Conservation (phyloP, 805 yeast genomes). For the Priceomyces carsonii region DNA sequence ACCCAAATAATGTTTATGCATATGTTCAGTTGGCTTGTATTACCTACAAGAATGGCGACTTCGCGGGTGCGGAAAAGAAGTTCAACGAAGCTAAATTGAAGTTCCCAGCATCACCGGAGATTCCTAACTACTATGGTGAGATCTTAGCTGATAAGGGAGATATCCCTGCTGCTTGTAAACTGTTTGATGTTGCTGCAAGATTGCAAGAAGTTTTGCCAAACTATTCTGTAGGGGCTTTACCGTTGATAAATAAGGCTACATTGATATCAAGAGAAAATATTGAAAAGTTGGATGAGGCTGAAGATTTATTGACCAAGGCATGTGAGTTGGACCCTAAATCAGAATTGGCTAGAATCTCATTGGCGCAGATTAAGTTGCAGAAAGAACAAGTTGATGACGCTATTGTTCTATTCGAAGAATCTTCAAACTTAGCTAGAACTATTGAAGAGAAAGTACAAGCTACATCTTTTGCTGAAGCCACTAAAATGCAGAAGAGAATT, state of each 20-base stretch:
- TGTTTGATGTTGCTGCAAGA: slow-evolving; percentile 83
- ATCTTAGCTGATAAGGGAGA: slow-evolving; percentile 82
- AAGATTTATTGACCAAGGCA: slow-evolving; percentile 69
- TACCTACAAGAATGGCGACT: slow-evolving; percentile 73
- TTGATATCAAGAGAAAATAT: slow-evolving; percentile 58
- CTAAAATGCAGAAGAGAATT: slow-evolving; percentile 83
- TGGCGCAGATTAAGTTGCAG: slow-evolving; percentile 89
- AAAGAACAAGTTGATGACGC: slow-evolving; percentile 82
- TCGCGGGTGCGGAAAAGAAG: slow-evolving; percentile 58
- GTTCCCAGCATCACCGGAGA: slow-evolving; percentile 87
- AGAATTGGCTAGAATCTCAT: slow-evolving; percentile 85
- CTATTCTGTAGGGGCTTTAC: slow-evolving; percentile 83
- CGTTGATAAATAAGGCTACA: slow-evolving; percentile 87
- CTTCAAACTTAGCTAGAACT: slow-evolving; percentile 79
- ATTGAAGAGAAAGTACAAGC: slow-evolving; percentile 88
- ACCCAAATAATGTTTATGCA: slow-evolving; percentile 77
- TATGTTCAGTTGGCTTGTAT: slow-evolving; percentile 93
- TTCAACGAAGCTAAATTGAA: slow-evolving; percentile 69
- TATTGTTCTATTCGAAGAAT: slow-evolving; percentile 74
- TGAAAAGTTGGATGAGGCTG: slow-evolving; percentile 53
- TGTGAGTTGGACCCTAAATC: slow-evolving; percentile 81
- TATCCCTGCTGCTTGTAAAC: slow-evolving; percentile 67
- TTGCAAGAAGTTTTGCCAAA: slow-evolving; percentile 70
- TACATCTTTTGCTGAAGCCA: slow-evolving; percentile 87
- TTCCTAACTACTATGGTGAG: slow-evolving; percentile 95